phyloP scores from a whole-genome alignment of 805 yeast species.

The Myxozyma udenii region DNA sequence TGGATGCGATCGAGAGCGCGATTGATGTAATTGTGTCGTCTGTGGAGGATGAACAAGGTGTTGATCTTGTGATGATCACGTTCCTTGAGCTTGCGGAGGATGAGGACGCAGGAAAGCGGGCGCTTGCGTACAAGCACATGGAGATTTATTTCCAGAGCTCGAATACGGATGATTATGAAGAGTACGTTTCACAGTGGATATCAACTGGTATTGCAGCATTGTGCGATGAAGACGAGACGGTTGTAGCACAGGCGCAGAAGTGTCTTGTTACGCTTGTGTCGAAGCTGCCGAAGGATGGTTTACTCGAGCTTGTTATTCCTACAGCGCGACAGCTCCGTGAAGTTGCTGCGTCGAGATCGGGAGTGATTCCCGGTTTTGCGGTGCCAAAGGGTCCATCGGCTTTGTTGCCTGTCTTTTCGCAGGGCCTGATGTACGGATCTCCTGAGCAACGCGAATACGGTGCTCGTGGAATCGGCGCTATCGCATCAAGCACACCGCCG shows the following conservation, averaged over 20 bases:
- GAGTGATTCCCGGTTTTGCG: constrained; percentile 68
- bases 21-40: constrained; percentile 70
- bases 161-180: constrained; percentile 57
- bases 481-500: constrained; percentile 77
- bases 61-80: constrained; percentile 81
- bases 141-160: constrained; percentile 69
- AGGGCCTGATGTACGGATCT: constrained; percentile 92
- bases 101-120: constrained; percentile 64
- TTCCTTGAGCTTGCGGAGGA: constrained; percentile 70
- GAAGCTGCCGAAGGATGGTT: constrained; percentile 67
- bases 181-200: constrained; percentile 73
- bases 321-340: constrained; percentile 67
- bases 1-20: constrained; percentile 41
- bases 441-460: constrained; percentile 78
- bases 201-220: constrained; percentile 65
- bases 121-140: constrained; percentile 61
- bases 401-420: constrained; percentile 84
- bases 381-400: constrained; percentile 79
- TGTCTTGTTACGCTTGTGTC: constrained; percentile 65
- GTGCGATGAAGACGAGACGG: constrained; percentile 62
- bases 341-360: constrained; percentile 55
- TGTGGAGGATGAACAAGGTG: constrained; percentile 71
- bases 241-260: constrained; percentile 63
- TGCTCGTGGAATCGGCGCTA: constrained; percentile 84
- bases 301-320: constrained; percentile 78